Base-by-base conservation (phyloP, 169 alveolate species). In the Eimeria necatrix region DNA sequence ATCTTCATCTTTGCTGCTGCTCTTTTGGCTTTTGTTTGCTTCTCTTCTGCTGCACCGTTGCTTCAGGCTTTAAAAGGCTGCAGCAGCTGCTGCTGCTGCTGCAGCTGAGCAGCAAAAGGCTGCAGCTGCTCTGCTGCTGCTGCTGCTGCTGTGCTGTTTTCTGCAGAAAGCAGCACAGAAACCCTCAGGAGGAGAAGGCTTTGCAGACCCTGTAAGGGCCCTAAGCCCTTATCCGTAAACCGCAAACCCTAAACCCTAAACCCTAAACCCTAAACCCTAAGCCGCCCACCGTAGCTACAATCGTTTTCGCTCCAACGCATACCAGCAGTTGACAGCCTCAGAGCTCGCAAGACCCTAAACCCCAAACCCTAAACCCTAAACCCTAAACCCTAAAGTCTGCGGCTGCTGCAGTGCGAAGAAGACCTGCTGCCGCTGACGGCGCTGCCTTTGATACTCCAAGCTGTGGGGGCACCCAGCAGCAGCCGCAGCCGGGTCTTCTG, bases 401-500 rank as follows among this genome's bases (percentile, higher is more conserved):
- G 22, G 46, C 22, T 80, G 71, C 89, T 80, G 89, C 89, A 80
- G 89, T 80, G 89, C 70, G 70, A 80, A 24, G 89, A 48, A 32
- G 89, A 80, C n/a, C 14, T 52, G 70, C 89, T 80, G 89, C 49
- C 89, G 18, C 71, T 80, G 14, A 80, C 89, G 32, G 89, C 89
- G 14, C 71, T 80, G 4, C 89, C 89, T 6, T 48, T 52, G n/a
- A 80, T 80, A 5, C 71, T 80, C 49, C 89, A 80, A 22, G 89
- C 89, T 4, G 89, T 80, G 49, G 89, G 89, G 32, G 89, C 70
- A 52, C 89, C 89, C 89, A 49, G 89, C 71, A 80, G 70, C 89
- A 80, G 89, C 70, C 46, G 89, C 20, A 80, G 51, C n/a, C 89
- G 89, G 9, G 89, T 80, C 70, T 80, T 80, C 49, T 80, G 89